Base-by-base conservation (phyloP, 768 basidiomycete species). In the Porphyrellus cyaneotinctus region DNA sequence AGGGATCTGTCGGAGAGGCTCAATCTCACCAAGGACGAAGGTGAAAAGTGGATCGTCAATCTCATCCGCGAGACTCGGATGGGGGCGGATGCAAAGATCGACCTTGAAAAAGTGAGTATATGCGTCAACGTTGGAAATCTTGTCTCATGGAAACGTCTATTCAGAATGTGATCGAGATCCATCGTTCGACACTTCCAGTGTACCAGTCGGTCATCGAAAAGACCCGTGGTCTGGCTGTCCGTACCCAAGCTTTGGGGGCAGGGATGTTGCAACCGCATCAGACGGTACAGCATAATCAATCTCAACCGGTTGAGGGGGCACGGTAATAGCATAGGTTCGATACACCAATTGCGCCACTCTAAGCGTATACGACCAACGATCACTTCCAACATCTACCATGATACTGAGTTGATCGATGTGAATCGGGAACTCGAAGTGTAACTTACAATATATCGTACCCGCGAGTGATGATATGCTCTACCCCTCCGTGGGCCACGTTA, bases 31-130 rank as follows among this genome's bases (percentile, higher is more conserved):
- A 82, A 78, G 37, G 93, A 93, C 58, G 97, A 98, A 66, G 97
- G 95, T 46, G 97, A 99, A 68, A 95, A 95, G 64, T 99, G 95
- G 95, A 95, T 98, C 56, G 97, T 98, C 63, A 97, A 98, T 75
- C 87, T 98, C 56, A 97, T 98, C 63, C 85, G 97, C 31, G 97
- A 98, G 72, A 95, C 95, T 7, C 82, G 93, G 42, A 92, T 95
- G 88, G 92, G 92, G 14, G 87, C 91, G 1, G 95, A 98, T 61
- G 95, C 95, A 47, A 97, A 95, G 75, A 97, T 98, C 54, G 95
- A 98, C 70, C 78, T 98, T 24, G 93, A 95, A 71, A 93, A 95
- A 78, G 93, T 90, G 55, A 36, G 52, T 28, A 6, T 26, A 41
- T 36, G 15, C 9, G 15, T 39, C 33, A 2, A 32, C 28, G 26